These are phyloP conservation scores for Talaromyces nanjingensis DNA, from an alignment of 495 filamentous ascomycete species.

Conservation along the genomic window DNA sequence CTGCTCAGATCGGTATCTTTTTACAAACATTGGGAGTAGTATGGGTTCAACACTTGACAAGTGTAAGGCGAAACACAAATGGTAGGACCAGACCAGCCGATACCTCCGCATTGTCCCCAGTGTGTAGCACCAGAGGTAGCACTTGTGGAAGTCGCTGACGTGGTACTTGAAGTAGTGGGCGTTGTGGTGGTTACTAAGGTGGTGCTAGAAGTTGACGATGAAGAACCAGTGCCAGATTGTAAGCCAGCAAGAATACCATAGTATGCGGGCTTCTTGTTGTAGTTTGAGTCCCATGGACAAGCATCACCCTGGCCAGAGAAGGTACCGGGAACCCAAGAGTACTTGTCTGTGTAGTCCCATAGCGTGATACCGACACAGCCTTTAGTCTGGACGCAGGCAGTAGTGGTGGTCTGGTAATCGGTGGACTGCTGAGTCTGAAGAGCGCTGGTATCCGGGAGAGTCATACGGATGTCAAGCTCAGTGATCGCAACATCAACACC, in stretches of 20 bases:
- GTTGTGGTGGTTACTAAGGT: conserved; percentile 18
- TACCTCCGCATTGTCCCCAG: conserved; percentile 49
- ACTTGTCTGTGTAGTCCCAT: conserved; percentile 57
- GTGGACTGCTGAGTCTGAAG: conserved; percentile 48
- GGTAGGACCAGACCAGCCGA: conserved; percentile 40
- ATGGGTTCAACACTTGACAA: conserved; percentile 40
- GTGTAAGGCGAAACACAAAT: conserved; percentile 35
- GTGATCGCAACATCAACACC: conserved; percentile 56
- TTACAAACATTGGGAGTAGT: conserved; percentile 44
- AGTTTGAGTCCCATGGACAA: conserved; percentile 46
- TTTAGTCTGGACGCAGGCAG: conserved; percentile 50
- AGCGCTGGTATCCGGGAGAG: conserved; percentile 34
- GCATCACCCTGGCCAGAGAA: conserved; percentile 49
- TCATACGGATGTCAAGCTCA: conserved; percentile 55
- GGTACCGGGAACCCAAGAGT: conserved; percentile 51
- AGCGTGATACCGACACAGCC: conserved; percentile 63
- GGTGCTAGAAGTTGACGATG: conserved; percentile 24
- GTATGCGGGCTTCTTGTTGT: conserved; percentile 53
- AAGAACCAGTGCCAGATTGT: conserved; percentile 17
- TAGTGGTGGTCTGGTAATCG: conserved; percentile 49
- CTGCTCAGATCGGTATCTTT: background rate
- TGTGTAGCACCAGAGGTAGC: conserved; percentile 13
- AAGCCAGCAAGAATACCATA: conserved; percentile 28
- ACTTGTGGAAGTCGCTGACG: conserved; percentile 21
- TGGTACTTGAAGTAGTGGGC: conserved; percentile 18